These are phyloP conservation scores for Colletotrichum graminicola DNA, from an alignment of 2,329 filamentous ascomycete species.

Conservation along the genomic window DNA sequence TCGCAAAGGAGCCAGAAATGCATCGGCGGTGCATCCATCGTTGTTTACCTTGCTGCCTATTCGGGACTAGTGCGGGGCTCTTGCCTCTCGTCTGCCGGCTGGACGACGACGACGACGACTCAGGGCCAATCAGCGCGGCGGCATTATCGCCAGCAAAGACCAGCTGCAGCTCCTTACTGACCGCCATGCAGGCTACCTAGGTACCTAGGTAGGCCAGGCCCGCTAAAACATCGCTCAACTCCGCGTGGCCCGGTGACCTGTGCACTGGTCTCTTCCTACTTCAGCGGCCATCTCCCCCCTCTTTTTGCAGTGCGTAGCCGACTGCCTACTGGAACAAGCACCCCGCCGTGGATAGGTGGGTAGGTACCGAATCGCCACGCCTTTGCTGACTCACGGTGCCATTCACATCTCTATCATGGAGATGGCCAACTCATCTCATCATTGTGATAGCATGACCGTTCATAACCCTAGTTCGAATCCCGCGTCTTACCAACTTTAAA, in stretches of 20 bases:
- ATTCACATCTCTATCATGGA: constrained; percentile 25
- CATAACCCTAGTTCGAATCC: constrained; percentile 4
- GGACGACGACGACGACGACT: background rate
- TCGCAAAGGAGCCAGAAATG: constrained; percentile 3
- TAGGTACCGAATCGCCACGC: constrained; percentile 35
- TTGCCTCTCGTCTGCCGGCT: constrained; percentile 5
- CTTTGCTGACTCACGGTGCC: constrained; percentile 29
- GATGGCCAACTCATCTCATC: constrained; percentile 30
- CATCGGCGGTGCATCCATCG: constrained; percentile 9
- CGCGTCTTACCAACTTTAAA: background rate
- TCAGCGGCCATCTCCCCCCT: constrained; percentile 23
- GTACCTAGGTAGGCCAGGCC: background rate
- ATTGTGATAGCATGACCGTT: constrained; percentile 15
- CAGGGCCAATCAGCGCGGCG: constrained; percentile 22
- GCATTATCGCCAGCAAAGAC: constrained; percentile 13
- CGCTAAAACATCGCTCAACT: constrained; percentile 15
- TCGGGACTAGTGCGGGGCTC: constrained; percentile 33
- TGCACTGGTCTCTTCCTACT: constrained; percentile 18
- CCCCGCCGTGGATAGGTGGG: background rate
- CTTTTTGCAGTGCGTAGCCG: too few species aligned
- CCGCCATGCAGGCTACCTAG: background rate
- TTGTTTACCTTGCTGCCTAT: constrained; percentile 39
- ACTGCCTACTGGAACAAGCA: too few species aligned
- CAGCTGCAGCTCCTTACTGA: constrained; percentile 1
- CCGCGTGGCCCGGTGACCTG: constrained; percentile 30